phyloP scores from a whole-genome alignment of 352 stramenopile species.

The Phytophthora tentaculata region DNA sequence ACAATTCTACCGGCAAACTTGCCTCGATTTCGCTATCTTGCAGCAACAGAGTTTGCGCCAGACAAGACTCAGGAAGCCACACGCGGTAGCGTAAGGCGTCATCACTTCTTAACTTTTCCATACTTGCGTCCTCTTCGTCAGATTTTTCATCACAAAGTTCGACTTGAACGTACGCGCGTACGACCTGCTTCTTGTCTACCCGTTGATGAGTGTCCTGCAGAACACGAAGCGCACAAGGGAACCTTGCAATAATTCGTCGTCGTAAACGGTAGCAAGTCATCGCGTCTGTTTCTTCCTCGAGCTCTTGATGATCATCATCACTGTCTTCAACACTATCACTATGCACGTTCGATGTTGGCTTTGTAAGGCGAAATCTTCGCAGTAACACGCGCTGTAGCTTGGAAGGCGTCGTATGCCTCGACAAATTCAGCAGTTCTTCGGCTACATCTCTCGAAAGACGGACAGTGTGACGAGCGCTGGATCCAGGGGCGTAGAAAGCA shows the following conservation, averaged over 20 bases:
- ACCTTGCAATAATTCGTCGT: conserved; percentile 43
- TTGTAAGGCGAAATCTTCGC: conserved; percentile 18
- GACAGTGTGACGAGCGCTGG: conserved; percentile 14
- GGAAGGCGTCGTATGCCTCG: conserved; percentile 19
- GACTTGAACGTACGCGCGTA: conserved; percentile 64
- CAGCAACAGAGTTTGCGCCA: conserved; percentile 54
- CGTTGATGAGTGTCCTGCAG: conserved; percentile 43
- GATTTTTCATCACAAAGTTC: conserved; percentile 38
- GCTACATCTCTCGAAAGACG: conserved; percentile 18
- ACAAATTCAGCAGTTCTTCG: conserved; percentile 25
- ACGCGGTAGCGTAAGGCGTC: conserved; percentile 45
- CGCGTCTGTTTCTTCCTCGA: neutral
- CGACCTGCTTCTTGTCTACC: conserved; percentile 43
- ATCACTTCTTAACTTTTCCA: neutral
- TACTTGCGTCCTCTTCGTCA: neutral
- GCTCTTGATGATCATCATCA: conserved; percentile 4
- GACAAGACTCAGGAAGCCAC: conserved; percentile 55
- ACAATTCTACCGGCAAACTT: conserved; percentile 37
- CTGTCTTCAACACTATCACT: neutral
- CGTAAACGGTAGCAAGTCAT: conserved; percentile 21
- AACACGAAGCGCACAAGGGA: conserved; percentile 54
- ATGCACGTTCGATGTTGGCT: neutral
- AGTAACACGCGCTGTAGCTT: conserved; percentile 23
- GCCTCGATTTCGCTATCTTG: conserved; percentile 63
- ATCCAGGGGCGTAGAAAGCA: conserved; percentile 30